Base-by-base conservation (phyloP, 1,139 yeast genomes). In the Debaryomyces nepalensis region DNA sequence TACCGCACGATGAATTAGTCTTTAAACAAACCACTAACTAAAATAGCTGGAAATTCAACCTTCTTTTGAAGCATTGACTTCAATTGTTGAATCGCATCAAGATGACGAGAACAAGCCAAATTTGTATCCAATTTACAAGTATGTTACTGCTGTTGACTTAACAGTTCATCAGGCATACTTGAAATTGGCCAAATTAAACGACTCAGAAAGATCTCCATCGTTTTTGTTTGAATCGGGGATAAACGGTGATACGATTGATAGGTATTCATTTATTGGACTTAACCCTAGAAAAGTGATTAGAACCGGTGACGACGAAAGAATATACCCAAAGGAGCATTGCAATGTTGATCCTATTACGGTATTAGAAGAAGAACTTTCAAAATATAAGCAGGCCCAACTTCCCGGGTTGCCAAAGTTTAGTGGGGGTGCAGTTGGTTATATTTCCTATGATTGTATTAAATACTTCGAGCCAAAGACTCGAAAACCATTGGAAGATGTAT, bases 341-440 rank as follows among this genome's bases (percentile, higher is more conserved):
- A 61, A 71, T 46, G 82, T 82, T 20, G 99, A 93, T 63, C 99
- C 99, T 1, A 73, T 93, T 49, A 66, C 70, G 2, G 63, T 86
- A 4, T 73, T 93, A 47, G 97, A 93, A 61, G 52, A 77, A 34
- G 97, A 91, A 60, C 72, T 93, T 68, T 61, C 70, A 8, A 65
- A 72, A 34, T 81, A 77, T 56, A 77, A 75, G 43, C 90, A 87
- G 56, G 89, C 93, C 0, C 80, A 79, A 48, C 68, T 85, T 32
- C 95, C 95, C 0, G 95, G 95, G 29, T 68, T 87, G 44, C 97
- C 97, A 7, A 79, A 79, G 49, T 73, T 91, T 44, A 83, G 93
- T 55, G 99, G 99, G 42, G 99, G 99, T 49, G 98, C 98, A 7
- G 78, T 93, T 40, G 99, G 99, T 0, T 93, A 90, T 59, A 82